phyloP scores from a whole-genome alignment of 345 rosid species.

The Euphorbia lathyris region DNA sequence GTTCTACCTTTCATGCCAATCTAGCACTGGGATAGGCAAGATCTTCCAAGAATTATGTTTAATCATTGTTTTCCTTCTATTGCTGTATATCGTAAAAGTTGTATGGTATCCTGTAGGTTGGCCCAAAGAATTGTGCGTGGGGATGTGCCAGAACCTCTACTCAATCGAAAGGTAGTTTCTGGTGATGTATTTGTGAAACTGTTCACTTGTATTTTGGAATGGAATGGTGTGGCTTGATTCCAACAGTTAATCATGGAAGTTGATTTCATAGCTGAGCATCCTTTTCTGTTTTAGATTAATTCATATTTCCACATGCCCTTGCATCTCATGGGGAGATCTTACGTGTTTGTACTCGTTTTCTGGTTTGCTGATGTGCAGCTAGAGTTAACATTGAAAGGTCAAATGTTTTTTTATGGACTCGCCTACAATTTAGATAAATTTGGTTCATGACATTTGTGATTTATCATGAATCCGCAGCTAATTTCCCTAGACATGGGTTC shows the following conservation, averaged over 20 bases:
- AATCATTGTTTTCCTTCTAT: not conserved
- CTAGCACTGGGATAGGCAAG: not conserved
- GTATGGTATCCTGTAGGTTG: slow-evolving; percentile 44
- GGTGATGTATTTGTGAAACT: not conserved
- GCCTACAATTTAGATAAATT: not conserved
- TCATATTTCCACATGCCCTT: not conserved
- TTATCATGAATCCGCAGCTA: slow-evolving; percentile 38
- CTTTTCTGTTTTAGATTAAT: not conserved
- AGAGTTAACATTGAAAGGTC: not conserved
- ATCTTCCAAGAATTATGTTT: not conserved
- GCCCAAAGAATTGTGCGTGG: slow-evolving; percentile 82
- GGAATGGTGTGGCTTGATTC: not conserved
- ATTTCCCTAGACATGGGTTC: slow-evolving; percentile 92
- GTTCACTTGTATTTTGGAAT: not conserved
- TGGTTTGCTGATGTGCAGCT: not conserved
- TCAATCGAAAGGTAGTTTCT: slow-evolving; percentile 50
- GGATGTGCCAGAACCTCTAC: slow-evolving; percentile 85
- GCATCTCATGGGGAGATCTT: not conserved
- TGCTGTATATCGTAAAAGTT: not conserved
- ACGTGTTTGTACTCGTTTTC: too few relatives aligned
- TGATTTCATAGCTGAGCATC: not conserved
- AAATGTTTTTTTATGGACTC: not conserved
- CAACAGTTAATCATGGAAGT: not conserved
- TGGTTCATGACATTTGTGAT: not conserved
- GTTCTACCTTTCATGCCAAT: not conserved